Conservation (phyloP, 306 rosid species). For the Rosa chinensis region DNA sequence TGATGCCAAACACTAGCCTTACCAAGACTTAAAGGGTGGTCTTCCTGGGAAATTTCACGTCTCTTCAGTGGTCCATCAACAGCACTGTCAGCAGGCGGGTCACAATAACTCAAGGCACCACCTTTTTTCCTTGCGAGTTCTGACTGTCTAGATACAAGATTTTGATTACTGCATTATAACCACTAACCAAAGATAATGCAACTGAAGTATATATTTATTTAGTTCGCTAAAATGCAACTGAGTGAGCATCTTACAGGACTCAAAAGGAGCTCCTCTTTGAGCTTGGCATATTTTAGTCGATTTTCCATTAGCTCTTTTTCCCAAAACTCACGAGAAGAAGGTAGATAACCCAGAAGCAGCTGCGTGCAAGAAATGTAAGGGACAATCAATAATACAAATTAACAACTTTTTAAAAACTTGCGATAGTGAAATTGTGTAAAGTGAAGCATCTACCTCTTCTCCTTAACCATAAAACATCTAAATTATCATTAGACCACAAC, state of each 20-base stretch:
- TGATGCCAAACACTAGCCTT: slow-evolving; percentile 65
- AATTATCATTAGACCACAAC: neutral
- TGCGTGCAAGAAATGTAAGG: slow-evolving; percentile 38
- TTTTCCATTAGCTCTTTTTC: slow-evolving; percentile 55
- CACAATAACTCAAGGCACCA: slow-evolving; percentile 31
- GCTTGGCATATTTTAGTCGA: slow-evolving; percentile 55
- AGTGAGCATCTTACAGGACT: slow-evolving; percentile 65
- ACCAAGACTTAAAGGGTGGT: slow-evolving; percentile 80
- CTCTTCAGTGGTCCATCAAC: slow-evolving; percentile 58
- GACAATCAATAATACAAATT: slow-evolving; percentile 28
- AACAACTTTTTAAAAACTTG: neutral
- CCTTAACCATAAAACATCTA: neutral
- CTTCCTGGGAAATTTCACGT: slow-evolving; percentile 62
- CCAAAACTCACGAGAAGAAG: slow-evolving; percentile 66
- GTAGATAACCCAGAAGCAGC: slow-evolving; percentile 79
- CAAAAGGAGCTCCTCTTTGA: slow-evolving; percentile 69
- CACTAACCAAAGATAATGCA: slow-evolving; percentile 14
- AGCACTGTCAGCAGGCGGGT: slow-evolving; percentile 38
- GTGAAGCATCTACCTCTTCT: neutral
- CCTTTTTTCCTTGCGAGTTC: slow-evolving; percentile 46
- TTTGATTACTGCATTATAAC: slow-evolving; percentile 37
- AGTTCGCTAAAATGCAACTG: slow-evolving; percentile 13
- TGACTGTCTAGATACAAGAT: slow-evolving; percentile 68
- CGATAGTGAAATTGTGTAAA: neutral
- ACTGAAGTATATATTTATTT: neutral